Evolutionary conservation across 2,329 filamentous ascomycete species (phyloP), one percentile per base, ranked within the genome.

Genomic region (Fusarium burgessii): DNA sequence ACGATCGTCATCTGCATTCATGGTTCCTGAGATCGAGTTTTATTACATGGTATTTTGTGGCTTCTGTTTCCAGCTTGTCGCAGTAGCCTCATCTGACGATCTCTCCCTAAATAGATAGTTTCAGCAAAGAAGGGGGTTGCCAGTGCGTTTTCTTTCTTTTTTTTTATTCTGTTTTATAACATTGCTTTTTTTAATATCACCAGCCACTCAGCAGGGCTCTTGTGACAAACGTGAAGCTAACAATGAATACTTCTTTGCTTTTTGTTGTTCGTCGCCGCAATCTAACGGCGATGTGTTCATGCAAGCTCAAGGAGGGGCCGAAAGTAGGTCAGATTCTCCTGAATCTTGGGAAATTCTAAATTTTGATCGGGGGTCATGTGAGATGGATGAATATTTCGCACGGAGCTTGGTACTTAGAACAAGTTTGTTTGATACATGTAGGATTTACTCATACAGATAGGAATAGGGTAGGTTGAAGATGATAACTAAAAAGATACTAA

Each of bases 161-260:
- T 23, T 23, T 23, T 5, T n/a, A n/a, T n/a, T n/a, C n/a, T 23
- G 23, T 23, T 23, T 23, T 23, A 29, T 12, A 33, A 12, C 17
- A 14, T 71, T 74, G 57, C 71, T 72, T 73, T 73, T 69, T 69
- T 38, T 62, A 36, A 17, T 17, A 20, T 23, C 10, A 20, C 20
- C 14, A 11, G 14, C n/a, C 45, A n/a, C 23, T 36, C 32, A 36
- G 23, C 14, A 20, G 18, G 20, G 46, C 58, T 73, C 41, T 33
- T 32, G 29, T 20, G 29, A 40, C 29, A 20, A 47, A n/a, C 32
- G 9, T 35, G 23, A 36, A 12, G 57, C 33, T 17, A 29, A 33
- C 14, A n/a, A 35, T 65, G 18, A n/a, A n/a, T n/a, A n/a, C n/a
- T n/a, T n/a, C n/a, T 35, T 65, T 65, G 50, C 59, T 65, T 65